A percentile compares a stretch with the other conserved stretches of the same genome.
Conservation (phyloP, 495 filamentous ascomycete species). For the Penicillium subrubescens region DNA sequence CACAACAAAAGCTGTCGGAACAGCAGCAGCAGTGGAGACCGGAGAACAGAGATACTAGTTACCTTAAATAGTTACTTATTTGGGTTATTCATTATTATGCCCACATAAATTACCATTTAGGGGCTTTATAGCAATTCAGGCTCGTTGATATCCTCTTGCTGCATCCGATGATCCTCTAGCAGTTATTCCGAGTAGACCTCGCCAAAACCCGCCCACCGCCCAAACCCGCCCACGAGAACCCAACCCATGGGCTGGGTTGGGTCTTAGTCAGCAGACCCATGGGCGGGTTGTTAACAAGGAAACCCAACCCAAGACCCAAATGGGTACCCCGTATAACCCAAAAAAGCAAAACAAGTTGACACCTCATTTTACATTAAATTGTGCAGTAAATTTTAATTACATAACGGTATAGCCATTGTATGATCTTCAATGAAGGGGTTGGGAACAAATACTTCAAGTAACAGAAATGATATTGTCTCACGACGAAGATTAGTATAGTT, state of each 20-base stretch:
- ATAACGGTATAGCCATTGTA: neutral
- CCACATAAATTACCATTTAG: too few relatives aligned
- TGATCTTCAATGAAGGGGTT: neutral
- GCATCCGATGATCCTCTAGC: too few relatives aligned
- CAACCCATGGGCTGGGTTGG: slow-evolving; percentile 6
- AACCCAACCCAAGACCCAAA: slow-evolving; percentile 10
- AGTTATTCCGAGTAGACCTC: too few relatives aligned
- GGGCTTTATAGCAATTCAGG: too few relatives aligned
- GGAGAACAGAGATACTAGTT: too few relatives aligned
- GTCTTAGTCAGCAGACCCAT: slow-evolving; percentile 12
- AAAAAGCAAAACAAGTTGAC: slow-evolving; percentile 1
- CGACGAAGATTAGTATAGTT: neutral
- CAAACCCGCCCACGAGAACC: slow-evolving; percentile 4
- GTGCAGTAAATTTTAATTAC: slow-evolving; percentile 1
- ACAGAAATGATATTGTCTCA: neutral
- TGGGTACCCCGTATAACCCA: slow-evolving; percentile 7
- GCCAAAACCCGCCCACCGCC: neutral
- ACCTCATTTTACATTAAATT: slow-evolving; percentile 3
- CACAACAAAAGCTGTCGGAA: too few relatives aligned
- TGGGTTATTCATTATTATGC: too few relatives aligned
- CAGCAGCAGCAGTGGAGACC: too few relatives aligned
- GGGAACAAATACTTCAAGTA: neutral
- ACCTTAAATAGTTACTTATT: too few relatives aligned
- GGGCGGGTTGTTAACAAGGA: slow-evolving; percentile 1
- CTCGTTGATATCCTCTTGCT: too few relatives aligned